Percentiles rank a stretch among this genome's conserved stretches.
phyloP scores from a whole-genome alignment of 2,329 filamentous ascomycete genomes.

The Colletotrichum truncatum region DNA sequence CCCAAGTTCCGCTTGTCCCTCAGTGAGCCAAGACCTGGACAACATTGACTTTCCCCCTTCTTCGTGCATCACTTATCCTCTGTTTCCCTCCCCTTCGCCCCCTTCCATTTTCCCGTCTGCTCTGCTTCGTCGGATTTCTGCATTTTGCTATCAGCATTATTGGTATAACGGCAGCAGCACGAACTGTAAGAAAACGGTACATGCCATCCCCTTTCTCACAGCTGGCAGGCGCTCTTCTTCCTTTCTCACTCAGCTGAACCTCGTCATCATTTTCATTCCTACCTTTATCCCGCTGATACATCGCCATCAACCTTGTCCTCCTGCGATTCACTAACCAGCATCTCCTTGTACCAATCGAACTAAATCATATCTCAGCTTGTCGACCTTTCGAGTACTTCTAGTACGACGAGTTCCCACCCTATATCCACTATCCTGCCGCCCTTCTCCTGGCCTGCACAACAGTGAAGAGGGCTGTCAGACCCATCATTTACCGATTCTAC shows the following conservation, averaged over 20 bases:
- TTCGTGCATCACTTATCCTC: neutral
- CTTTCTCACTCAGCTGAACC: neutral
- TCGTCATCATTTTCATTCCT: neutral
- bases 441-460: neutral
- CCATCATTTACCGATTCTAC: slow-evolving; percentile 25
- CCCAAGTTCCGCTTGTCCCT: slow-evolving; percentile 18
- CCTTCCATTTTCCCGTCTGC: neutral
- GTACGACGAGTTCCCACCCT: slow-evolving; percentile 18
- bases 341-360: slow-evolving; percentile 1
- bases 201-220: neutral
- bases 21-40: neutral
- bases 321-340: slow-evolving; percentile 2
- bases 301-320: slow-evolving; percentile 4
- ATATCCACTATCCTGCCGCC: slow-evolving; percentile 17
- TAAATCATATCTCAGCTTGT: neutral
- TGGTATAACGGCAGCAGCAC: neutral
- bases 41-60: neutral
- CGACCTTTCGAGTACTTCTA: slow-evolving; percentile 6
- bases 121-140: neutral
- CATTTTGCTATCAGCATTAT: too few species aligned
- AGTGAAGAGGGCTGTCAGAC: slow-evolving; percentile 15
- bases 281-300: slow-evolving; percentile 4
- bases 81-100: neutral
- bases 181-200: slow-evolving; percentile 9
- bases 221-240: neutral